Evolutionary conservation across 1,284 basidiomycete genomes (phyloP).

Genomic region (Agroathelia rolfsii): DNA sequence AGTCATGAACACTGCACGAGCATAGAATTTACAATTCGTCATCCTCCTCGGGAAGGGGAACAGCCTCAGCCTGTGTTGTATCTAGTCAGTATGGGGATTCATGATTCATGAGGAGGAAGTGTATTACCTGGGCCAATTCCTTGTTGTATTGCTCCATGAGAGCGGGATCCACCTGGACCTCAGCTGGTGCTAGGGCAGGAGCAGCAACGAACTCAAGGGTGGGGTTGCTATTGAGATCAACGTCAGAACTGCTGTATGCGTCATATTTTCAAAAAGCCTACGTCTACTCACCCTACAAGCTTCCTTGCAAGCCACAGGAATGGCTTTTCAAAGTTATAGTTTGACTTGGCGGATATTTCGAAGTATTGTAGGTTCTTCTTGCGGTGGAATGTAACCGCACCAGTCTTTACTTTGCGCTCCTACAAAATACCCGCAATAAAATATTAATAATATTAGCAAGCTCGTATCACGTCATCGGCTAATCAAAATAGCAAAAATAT

Average conservation of each 20-base stretch:
- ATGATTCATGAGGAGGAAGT: not conserved
- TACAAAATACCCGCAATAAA: constrained; percentile 23
- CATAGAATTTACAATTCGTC: constrained; percentile 49
- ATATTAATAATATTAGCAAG: constrained; percentile 6
- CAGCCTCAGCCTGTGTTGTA: constrained; percentile 48
- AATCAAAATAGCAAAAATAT: constrained; percentile 3
- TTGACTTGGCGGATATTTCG: constrained; percentile 99
- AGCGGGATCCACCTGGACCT: constrained; percentile 76
- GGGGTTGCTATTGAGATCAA: constrained; percentile 52
- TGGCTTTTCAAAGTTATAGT: constrained; percentile 99
- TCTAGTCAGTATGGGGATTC: constrained; percentile 1
- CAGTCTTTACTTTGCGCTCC: constrained; percentile 99
- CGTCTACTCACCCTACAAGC: constrained; percentile 77
- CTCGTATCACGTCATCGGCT: too few relatives aligned
- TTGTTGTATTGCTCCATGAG: constrained; percentile 81
- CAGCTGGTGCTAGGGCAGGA: constrained; percentile 90
- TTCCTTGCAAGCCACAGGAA: constrained; percentile 99
- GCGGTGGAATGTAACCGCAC: constrained; percentile 97
- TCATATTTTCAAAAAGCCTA: not conserved
- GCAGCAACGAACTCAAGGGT: constrained; percentile 93
- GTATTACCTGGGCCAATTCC: constrained; percentile 63
- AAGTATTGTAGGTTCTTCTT: constrained; percentile 99
- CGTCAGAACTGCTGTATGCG: constrained; percentile 4
- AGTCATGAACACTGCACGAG: too few relatives aligned
- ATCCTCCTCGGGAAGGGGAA: constrained; percentile 75